These are phyloP conservation scores for Vaccinium corymbosum DNA, from an alignment of 148 eudicot genomes.

Conservation along the genomic window DNA sequence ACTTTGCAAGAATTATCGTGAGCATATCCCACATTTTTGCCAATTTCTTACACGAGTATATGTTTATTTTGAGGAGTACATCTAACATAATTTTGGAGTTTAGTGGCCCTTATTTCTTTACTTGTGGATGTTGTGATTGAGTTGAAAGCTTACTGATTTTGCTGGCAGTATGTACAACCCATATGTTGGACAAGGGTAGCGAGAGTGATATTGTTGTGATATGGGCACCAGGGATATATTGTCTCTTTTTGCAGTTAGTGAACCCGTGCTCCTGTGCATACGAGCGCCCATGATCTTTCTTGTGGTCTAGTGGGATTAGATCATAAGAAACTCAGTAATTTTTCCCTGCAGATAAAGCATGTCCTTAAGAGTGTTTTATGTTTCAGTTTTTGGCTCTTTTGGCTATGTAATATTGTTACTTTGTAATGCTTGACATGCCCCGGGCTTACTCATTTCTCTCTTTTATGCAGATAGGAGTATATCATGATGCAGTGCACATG, in stretches of 20 bases:
- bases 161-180: neutral
- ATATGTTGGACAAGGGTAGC: neutral
- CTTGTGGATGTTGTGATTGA: neutral
- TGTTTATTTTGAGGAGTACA: no score
- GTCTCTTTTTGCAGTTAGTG: neutral
- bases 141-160: neutral
- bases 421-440: neutral
- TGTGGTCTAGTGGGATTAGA: neutral
- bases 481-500: slow-evolving; percentile 29
- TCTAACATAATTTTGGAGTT: no score
- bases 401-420: neutral
- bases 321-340: neutral
- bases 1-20: no score
- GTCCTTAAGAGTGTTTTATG: neutral
- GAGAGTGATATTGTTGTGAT: neutral
- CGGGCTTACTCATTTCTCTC: neutral
- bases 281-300: neutral
- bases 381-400: neutral
- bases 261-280: neutral
- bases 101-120: neutral
- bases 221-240: neutral
- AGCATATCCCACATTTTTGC: no score
- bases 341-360: neutral
- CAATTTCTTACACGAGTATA: no score
- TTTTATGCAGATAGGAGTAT: slow-evolving; percentile 28